Evolutionary conservation across 1,284 basidiomycete genomes (phyloP).

Genomic region (Tilletia caries): DNA sequence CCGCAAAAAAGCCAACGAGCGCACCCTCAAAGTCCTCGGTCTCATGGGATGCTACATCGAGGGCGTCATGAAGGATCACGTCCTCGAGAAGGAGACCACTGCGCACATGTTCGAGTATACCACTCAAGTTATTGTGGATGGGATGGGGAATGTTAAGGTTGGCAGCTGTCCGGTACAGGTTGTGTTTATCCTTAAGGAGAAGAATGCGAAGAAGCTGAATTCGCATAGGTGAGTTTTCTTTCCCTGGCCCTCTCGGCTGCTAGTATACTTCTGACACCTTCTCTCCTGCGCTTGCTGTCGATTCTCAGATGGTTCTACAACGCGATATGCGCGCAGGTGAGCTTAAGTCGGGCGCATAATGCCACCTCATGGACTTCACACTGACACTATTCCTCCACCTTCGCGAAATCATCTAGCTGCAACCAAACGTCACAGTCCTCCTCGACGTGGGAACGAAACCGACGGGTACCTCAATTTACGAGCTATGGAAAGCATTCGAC

Average conservation of each 20-base stretch:
- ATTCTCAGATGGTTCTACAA: constrained; percentile 7
- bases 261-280: too few relatives aligned
- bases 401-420: constrained; percentile 38
- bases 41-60: constrained; percentile 21
- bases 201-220: constrained; percentile 47
- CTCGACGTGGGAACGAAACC: constrained; percentile 92
- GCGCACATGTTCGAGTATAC: constrained; percentile 27
- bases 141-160: constrained; percentile 17
- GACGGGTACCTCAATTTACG: constrained; percentile 76
- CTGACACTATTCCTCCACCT: background rate
- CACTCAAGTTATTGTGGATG: constrained; percentile 21
- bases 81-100: constrained; percentile 19
- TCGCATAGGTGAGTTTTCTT: constrained; percentile 46
- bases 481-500: constrained; percentile 91
- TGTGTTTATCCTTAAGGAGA: constrained; percentile 26
- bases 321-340: constrained; percentile 8
- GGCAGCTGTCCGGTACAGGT: constrained; percentile 22
- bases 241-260: background rate
- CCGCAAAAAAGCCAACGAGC: constrained; percentile 22
- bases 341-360: too few relatives aligned
- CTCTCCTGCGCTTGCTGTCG: too few relatives aligned
- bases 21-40: constrained; percentile 20
- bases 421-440: constrained; percentile 83
- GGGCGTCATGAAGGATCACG: constrained; percentile 21
- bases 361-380: too few relatives aligned